Conservation (phyloP, 1,139 yeast species). For the Blastobotrys arbuscula region DNA sequence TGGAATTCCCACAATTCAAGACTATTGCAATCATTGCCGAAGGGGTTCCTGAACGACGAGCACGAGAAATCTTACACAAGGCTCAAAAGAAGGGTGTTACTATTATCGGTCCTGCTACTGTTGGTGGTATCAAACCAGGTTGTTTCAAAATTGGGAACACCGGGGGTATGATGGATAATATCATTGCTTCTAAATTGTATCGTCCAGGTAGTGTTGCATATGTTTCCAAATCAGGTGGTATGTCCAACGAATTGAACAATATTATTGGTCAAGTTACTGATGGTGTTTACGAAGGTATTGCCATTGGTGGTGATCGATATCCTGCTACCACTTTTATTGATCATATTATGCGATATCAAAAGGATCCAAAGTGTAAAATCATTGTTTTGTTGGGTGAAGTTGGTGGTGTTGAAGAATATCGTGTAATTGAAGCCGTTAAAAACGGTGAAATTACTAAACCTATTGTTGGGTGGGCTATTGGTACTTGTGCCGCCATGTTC, state of each 20-base stretch:
- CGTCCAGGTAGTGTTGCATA: constrained; percentile 45
- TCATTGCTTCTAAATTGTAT: constrained; percentile 44
- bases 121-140: constrained; percentile 47
- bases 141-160: constrained; percentile 47
- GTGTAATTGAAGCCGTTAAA: constrained; percentile 45
- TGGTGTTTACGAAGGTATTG: constrained; percentile 45
- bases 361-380: constrained; percentile 43
- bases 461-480: constrained; percentile 46
- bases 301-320: constrained; percentile 45
- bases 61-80: constrained; percentile 42
- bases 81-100: constrained; percentile 43
- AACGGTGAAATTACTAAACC: constrained; percentile 41
- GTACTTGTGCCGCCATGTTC: constrained; percentile 45
- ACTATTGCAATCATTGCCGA: constrained; percentile 46
- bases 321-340: constrained; percentile 47
- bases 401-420: constrained; percentile 46
- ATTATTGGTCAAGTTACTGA: constrained; percentile 42
- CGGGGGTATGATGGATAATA: constrained; percentile 48
- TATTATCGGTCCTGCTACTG: constrained; percentile 46
- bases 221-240: constrained; percentile 46
- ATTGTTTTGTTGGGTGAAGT: constrained; percentile 43
- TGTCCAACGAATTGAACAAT: constrained; percentile 46
- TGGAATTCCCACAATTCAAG: constrained; percentile 43
- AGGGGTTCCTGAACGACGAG: constrained; percentile 47
- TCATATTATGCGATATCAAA: constrained; percentile 42